Percentiles rank a stretch among this genome's conserved stretches.
phyloP scores from a whole-genome alignment of 352 stramenopile species.

The Thalassiosira livingstoniorum region DNA sequence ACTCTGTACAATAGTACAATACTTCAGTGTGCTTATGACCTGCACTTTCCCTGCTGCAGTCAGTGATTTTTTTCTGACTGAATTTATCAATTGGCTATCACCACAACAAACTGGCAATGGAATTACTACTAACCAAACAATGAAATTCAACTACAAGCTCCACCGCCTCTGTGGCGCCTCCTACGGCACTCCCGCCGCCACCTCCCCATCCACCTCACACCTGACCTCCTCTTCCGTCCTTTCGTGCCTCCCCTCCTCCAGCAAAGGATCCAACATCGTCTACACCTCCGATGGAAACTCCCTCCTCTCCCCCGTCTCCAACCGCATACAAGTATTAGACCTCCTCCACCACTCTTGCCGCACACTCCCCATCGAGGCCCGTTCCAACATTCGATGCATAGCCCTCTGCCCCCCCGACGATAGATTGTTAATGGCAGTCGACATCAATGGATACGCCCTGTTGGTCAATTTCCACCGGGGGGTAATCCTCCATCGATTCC shows the following conservation, averaged over 20 bases:
- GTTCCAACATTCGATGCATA: slow-evolving; percentile 81
- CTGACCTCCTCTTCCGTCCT: slow-evolving; percentile 55
- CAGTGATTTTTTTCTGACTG: too few species aligned
- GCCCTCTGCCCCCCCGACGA: slow-evolving; percentile 76
- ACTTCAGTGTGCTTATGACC: too few species aligned
- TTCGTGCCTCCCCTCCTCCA: slow-evolving; percentile 61
- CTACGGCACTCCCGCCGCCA: slow-evolving; percentile 74
- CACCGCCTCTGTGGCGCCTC: slow-evolving; percentile 81
- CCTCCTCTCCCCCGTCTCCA: slow-evolving; percentile 80
- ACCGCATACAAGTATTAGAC: slow-evolving; percentile 84
- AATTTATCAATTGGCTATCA: too few species aligned
- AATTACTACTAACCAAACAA: too few species aligned
- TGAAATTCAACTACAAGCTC: slow-evolving; percentile 88
- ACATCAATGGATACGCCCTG: slow-evolving; percentile 83
- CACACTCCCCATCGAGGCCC: slow-evolving; percentile 78
- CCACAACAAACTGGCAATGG: too few species aligned
- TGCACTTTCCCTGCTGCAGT: too few species aligned
- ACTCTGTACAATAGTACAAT: too few species aligned
- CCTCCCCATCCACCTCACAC: slow-evolving; percentile 35
- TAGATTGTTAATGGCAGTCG: slow-evolving; percentile 76
- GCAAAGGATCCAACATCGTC: slow-evolving; percentile 76
- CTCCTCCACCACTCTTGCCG: slow-evolving; percentile 76
- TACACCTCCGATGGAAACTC: slow-evolving; percentile 81
- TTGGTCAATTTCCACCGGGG: slow-evolving; percentile 82
- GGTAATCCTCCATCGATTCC: slow-evolving; percentile 82